A percentile compares a stretch with the other conserved stretches of the same genome.
These are phyloP conservation scores for Poronia punctata DNA, from an alignment of 495 filamentous ascomycete species.

Conservation along the genomic window DNA sequence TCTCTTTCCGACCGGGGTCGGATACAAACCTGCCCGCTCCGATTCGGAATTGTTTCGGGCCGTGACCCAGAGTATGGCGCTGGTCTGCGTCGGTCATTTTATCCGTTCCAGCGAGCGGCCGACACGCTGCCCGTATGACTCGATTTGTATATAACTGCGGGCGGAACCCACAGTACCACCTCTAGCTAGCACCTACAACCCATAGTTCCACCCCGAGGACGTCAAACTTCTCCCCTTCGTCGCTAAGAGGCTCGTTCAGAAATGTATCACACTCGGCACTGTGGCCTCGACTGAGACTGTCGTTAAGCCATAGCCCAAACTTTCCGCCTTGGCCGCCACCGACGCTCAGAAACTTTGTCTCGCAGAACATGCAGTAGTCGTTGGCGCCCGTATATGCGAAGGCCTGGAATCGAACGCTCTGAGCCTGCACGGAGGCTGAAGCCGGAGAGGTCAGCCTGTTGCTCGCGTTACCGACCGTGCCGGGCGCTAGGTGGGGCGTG, in stretches of 20 bases:
- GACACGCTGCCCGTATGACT: too few species aligned
- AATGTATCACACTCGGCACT: slow-evolving; percentile 80
- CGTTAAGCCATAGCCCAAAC: slow-evolving; percentile 90
- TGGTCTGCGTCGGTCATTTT: too few species aligned
- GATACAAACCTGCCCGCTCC: too few species aligned
- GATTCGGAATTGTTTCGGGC: too few species aligned
- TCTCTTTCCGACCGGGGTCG: too few species aligned
- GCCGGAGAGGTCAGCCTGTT: slow-evolving; percentile 8
- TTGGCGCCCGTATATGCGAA: slow-evolving; percentile 95
- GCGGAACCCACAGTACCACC: too few species aligned
- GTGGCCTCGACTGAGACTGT: slow-evolving; percentile 77
- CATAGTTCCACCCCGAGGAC: slow-evolving; percentile 88
- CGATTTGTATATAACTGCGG: too few species aligned
- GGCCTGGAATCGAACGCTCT: slow-evolving; percentile 82
- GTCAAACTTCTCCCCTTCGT: slow-evolving; percentile 89
- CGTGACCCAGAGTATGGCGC: too few species aligned
- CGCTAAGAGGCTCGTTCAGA: slow-evolving; percentile 91
- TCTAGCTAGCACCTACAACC: slow-evolving; percentile 54
- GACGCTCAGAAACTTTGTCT: slow-evolving; percentile 73
- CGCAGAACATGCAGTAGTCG: slow-evolving; percentile 90
- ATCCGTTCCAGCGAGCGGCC: too few species aligned
- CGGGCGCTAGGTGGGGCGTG: slow-evolving; percentile 23
- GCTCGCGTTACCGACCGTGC: slow-evolving; percentile 7
- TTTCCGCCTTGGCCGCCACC: slow-evolving; percentile 82
- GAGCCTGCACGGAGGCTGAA: slow-evolving; percentile 15